Conservation (phyloP, 2,329 filamentous ascomycete species). For the Hypoxylon sp. region DNA sequence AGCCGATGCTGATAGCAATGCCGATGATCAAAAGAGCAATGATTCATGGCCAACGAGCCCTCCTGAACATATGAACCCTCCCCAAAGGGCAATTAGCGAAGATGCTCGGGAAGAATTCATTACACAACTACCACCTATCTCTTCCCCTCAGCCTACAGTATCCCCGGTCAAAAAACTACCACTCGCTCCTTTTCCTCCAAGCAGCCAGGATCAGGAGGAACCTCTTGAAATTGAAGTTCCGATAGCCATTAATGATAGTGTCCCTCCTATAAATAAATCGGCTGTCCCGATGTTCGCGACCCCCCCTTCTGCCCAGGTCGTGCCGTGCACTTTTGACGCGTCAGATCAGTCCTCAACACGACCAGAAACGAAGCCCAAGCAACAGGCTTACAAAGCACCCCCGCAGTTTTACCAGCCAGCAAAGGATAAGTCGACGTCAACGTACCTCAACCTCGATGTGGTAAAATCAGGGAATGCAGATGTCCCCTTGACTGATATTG, state of each 20-base stretch:
- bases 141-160: conserved; percentile 46
- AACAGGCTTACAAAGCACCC: conserved; percentile 23
- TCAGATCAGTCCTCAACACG: conserved; percentile 29
- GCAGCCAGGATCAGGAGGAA: conserved; percentile 52
- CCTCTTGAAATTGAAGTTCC: conserved; percentile 55
- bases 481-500: conserved; percentile 13
- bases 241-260: conserved; percentile 43
- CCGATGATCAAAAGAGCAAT: conserved; percentile 15
- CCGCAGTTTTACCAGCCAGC: conserved; percentile 43
- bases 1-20: conserved; percentile 5
- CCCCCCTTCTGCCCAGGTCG: conserved; percentile 55
- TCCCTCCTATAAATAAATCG: conserved; percentile 47
- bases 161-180: conserved; percentile 19
- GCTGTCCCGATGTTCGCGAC: conserved; percentile 48
- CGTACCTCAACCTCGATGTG: conserved; percentile 20
- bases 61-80: conserved; percentile 17
- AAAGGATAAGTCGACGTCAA: conserved; percentile 24
- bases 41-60: conserved; percentile 40
- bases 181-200: conserved; percentile 45
- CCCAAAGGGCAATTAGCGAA: conserved; percentile 17
- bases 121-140: conserved; percentile 49
- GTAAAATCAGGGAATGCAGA: conserved; percentile 1
- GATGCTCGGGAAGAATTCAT: conserved; percentile 40
- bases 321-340: conserved; percentile 52
- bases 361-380: conserved; percentile 25